These are phyloP conservation scores for Dioscorea zingiberensis DNA, from an alignment of 106 monocot genomes.

Conservation along the genomic window DNA sequence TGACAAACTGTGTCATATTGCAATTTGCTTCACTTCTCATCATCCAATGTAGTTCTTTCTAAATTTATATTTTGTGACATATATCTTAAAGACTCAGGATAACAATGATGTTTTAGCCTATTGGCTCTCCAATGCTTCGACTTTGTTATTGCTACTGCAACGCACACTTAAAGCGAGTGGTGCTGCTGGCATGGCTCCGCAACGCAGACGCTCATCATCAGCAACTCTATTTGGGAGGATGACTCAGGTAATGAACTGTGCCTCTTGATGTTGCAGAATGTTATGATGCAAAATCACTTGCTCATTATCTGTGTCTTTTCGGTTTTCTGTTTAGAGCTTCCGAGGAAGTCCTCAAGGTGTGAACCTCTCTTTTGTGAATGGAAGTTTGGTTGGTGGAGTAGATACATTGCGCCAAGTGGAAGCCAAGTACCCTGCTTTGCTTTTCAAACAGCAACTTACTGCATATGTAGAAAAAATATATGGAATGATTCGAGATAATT, in stretches of 20 bases:
- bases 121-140: conserved; percentile 97
- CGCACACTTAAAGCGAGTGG: conserved; percentile 94
- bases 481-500: conserved; percentile 98
- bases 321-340: conserved; percentile 58
- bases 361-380: conserved; percentile 76
- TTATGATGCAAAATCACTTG: not conserved
- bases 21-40: not conserved
- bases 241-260: conserved; percentile 60
- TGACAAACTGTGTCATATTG: not conserved
- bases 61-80: conserved; percentile 4
- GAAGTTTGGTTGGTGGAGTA: conserved; percentile 53
- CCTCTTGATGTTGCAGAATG: not conserved
- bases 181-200: conserved; percentile 88
- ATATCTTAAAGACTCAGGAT: conserved; percentile 74
- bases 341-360: conserved; percentile 86
- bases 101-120: conserved; percentile 95
- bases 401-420: conserved; percentile 85
- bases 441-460: conserved; percentile 98
- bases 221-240: conserved; percentile 87
- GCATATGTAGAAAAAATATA: conserved; percentile 99
- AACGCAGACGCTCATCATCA: conserved; percentile 79
- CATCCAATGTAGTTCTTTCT: not conserved
- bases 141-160: conserved; percentile 81
- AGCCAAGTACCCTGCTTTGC: conserved; percentile 95
- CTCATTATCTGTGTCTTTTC: not conserved